Evolutionary conservation across 345 rosid species (phyloP).

Genomic region (Sisymbrium irio): DNA sequence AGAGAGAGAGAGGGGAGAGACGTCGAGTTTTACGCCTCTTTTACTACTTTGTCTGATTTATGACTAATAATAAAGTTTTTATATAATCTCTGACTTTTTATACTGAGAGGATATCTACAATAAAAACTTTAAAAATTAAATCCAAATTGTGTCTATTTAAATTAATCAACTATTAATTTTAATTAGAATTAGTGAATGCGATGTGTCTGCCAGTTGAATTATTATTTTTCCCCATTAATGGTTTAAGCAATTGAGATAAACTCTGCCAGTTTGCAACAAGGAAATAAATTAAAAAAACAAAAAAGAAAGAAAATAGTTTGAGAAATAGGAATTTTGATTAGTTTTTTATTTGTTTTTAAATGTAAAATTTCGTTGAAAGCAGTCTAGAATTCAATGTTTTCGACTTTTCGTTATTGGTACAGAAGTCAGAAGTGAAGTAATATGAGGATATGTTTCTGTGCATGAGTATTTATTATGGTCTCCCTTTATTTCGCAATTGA

Average conservation of each 20-base stretch:
- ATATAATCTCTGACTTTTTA: background rate
- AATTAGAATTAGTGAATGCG: background rate
- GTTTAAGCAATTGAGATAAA: background rate
- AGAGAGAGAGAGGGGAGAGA: background rate
- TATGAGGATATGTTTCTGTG: background rate
- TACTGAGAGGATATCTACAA: background rate
- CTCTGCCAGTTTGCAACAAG: too few species aligned
- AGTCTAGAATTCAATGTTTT: too few species aligned
- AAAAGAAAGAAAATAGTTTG: too few species aligned
- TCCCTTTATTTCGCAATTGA: background rate
- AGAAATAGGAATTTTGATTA: too few species aligned
- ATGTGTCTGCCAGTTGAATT: background rate
- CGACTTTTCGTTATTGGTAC: background rate
- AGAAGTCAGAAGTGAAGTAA: background rate
- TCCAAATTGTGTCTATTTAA: background rate
- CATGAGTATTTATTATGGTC: background rate
- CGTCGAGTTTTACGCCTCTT: slow-evolving; percentile 2
- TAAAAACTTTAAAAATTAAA: background rate
- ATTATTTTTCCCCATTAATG: background rate
- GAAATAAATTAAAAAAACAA: too few species aligned
- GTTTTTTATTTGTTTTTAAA: too few species aligned
- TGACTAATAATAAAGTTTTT: background rate
- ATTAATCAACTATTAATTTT: too few species aligned
- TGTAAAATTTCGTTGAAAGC: too few species aligned
- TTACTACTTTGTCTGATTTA: background rate